Conservation (phyloP, 371 early-diverging fungal genomes). For the Haplosporangium sp. region DNA sequence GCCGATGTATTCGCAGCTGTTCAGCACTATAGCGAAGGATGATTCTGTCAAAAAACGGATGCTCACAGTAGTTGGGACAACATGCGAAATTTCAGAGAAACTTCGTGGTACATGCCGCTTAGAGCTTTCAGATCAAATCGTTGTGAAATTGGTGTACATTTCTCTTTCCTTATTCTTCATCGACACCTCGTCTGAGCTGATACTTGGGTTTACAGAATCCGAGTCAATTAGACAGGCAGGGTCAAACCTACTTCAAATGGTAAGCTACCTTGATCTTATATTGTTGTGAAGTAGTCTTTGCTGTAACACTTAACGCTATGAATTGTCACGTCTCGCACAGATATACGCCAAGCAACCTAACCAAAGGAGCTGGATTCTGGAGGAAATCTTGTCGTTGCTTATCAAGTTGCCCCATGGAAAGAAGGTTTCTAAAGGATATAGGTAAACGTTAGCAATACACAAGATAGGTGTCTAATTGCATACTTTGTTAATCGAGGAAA, state of each 20-base stretch:
- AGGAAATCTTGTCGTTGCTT: conserved; percentile 83
- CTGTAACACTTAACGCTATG: background rate
- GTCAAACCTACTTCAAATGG: conserved; percentile 35
- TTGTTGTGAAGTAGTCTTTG: background rate
- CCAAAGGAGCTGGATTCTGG: conserved; percentile 85
- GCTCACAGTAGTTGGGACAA: conserved; percentile 20
- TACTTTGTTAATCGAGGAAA: background rate
- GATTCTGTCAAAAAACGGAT: conserved; percentile 12
- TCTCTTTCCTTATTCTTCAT: conserved; percentile 49
- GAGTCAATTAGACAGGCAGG: conserved; percentile 47
- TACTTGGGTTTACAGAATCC: conserved; percentile 28
- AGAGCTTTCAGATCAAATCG: conserved; percentile 36
- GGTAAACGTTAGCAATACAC: conserved; percentile 31
- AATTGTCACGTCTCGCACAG: background rate
- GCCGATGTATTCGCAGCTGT: background rate
- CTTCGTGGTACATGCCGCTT: conserved; percentile 9
- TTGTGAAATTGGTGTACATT: conserved; percentile 47
- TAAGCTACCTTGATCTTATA: background rate
- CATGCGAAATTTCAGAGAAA: conserved; percentile 28
- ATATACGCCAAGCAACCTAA: conserved; percentile 73
- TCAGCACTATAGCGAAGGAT: conserved; percentile 11
- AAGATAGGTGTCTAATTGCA: no score
- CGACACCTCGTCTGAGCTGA: conserved; percentile 30
- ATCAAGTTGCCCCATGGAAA: conserved; percentile 71
- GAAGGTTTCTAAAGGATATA: conserved; percentile 62